A percentile compares a stretch with the other conserved stretches of the same genome.
Evolutionary conservation across 768 basidiomycete species (phyloP).

Genomic region (Fomitopsis serialis): DNA sequence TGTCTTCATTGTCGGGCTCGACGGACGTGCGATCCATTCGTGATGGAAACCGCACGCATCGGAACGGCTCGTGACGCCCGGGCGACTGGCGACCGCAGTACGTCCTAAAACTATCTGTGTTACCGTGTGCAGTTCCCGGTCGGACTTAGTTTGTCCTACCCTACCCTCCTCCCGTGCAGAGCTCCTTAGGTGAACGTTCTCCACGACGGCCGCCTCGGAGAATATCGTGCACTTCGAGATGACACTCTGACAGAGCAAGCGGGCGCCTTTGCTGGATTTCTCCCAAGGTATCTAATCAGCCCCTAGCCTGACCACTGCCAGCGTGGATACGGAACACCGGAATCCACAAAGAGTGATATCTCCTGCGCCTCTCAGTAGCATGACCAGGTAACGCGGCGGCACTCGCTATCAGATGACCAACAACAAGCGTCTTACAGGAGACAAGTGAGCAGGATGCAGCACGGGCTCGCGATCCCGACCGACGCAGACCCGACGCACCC

Average conservation of each 20-base stretch:
- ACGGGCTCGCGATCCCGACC: constrained; percentile 1
- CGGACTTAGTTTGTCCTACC: too few species aligned
- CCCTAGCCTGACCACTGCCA: neutral
- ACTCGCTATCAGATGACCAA: constrained; percentile 1
- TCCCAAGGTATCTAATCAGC: neutral
- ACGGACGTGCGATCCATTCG: neutral
- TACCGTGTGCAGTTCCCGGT: too few species aligned
- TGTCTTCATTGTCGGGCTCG: neutral
- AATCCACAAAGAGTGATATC: neutral
- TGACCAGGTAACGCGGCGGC: neutral
- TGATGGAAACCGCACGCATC: neutral
- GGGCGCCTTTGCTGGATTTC: neutral
- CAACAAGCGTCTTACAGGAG: neutral
- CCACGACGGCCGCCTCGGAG: neutral
- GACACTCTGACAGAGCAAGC: constrained; percentile 1
- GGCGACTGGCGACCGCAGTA: neutral
- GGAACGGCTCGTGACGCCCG: neutral
- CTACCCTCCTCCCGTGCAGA: too few species aligned
- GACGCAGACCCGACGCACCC: neutral
- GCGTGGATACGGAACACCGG: neutral
- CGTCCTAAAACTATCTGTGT: too few species aligned
- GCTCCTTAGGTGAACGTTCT: neutral
- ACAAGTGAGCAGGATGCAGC: neutral
- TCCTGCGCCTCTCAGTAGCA: neutral
- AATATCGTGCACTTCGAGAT: neutral